Evolutionary conservation across 106 monocot species (phyloP).

Genomic region (Dendrobium officinale): DNA sequence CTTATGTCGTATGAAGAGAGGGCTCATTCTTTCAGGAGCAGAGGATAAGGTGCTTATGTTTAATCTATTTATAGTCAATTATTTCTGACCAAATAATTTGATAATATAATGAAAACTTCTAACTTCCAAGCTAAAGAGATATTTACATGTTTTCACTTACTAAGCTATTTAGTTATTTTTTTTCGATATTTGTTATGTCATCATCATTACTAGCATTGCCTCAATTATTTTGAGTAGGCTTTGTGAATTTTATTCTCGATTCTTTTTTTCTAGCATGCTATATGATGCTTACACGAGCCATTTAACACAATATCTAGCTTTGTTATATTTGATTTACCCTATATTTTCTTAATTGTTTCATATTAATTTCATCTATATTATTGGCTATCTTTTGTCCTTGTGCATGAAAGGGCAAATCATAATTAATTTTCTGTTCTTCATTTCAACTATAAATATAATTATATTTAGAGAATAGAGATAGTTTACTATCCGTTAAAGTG

Average conservation of each 20-base stretch:
- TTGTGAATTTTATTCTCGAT: neutral
- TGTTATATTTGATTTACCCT: neutral
- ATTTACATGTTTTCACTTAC: neutral
- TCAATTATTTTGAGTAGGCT: neutral
- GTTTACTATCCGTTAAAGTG: no score
- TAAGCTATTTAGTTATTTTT: no score
- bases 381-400: neutral
- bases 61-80: neutral
- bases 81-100: neutral
- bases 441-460: no score
- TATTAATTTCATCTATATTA: neutral
- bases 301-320: neutral
- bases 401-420: neutral
- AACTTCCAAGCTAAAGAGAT: conserved; percentile 1
- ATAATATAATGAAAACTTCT: neutral
- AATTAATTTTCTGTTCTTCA: no score
- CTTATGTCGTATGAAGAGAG: conserved; percentile 53
- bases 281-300: neutral
- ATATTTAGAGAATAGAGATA: no score
- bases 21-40: conserved; percentile 47
- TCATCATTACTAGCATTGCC: neutral
- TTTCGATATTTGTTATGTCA: neutral
- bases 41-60: conserved; percentile 48
- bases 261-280: neutral
- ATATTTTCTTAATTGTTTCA: neutral